phyloP scores from a whole-genome alignment of 768 basidiomycete genomes.

The Phanerodontia chrysosporium region DNA sequence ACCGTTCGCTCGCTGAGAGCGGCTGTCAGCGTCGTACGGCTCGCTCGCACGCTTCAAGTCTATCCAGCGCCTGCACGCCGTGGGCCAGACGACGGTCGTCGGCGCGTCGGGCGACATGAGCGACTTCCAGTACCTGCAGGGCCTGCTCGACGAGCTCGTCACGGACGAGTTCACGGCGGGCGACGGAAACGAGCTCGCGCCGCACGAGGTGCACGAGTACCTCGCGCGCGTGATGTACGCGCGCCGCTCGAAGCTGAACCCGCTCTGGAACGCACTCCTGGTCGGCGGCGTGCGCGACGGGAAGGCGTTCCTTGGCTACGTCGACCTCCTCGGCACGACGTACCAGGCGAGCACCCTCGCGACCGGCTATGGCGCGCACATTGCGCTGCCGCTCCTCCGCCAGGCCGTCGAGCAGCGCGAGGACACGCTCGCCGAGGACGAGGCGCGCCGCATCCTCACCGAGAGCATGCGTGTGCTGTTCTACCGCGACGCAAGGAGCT shows the following conservation, averaged over 20 bases:
- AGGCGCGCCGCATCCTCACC: conserved; percentile 75
- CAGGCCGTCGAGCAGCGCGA: conserved; percentile 85
- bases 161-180: conserved; percentile 75
- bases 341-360: conserved; percentile 91
- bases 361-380: conserved; percentile 90
- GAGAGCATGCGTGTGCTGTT: conserved; percentile 90
- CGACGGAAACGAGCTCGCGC: conserved; percentile 82
- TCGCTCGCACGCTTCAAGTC: conserved; percentile 97
- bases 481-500: conserved; percentile 92
- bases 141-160: conserved; percentile 70
- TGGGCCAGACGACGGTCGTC: conserved; percentile 81
- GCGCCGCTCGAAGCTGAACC: conserved; percentile 83
- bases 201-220: conserved; percentile 90
- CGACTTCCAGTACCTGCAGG: conserved; percentile 93
- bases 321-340: conserved; percentile 95
- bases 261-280: conserved; percentile 91
- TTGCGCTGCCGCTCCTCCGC: conserved; percentile 89
- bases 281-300: conserved; percentile 90
- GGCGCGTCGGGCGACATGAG: conserved; percentile 96
- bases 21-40: conserved; percentile 82
- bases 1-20: too few species aligned
- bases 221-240: conserved; percentile 88
- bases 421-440: conserved; percentile 67
- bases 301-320: conserved; percentile 80
- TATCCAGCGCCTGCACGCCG: conserved; percentile 79